Conservation (phyloP, 495 filamentous ascomycete genomes). For the Penicilliopsis zonata region DNA sequence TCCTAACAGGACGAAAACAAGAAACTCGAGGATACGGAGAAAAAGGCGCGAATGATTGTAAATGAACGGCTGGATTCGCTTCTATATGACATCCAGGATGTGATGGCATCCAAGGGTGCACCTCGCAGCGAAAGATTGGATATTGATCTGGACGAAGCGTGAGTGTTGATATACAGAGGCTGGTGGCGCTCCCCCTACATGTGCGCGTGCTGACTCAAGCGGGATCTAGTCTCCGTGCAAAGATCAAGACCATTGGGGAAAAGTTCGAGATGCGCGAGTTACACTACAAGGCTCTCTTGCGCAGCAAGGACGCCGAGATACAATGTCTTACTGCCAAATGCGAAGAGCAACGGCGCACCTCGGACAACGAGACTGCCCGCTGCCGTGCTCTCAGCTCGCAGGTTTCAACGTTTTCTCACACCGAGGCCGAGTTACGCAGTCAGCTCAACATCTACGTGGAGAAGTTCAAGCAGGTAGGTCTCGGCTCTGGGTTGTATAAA, state of each 20-base stretch:
- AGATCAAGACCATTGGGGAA: slow-evolving; percentile 87
- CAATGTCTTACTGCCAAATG: slow-evolving; percentile 77
- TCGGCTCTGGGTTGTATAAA: slow-evolving; percentile 1
- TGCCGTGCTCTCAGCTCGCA: slow-evolving; percentile 78
- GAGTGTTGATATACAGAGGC: slow-evolving; percentile 21
- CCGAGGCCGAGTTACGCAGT: slow-evolving; percentile 82
- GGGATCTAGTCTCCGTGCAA: slow-evolving; percentile 67
- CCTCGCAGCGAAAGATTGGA: slow-evolving; percentile 61
- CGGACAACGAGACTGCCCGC: slow-evolving; percentile 65
- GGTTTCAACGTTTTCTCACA: slow-evolving; percentile 92
- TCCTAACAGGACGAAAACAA: slow-evolving; percentile 95
- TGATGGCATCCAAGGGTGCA: slow-evolving; percentile 66
- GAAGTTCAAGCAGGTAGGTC: slow-evolving; percentile 96
- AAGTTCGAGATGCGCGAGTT: slow-evolving; percentile 92
- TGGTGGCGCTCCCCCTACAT: too few relatives aligned
- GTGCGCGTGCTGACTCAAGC: slow-evolving; percentile 4
- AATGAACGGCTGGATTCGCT: slow-evolving; percentile 71
- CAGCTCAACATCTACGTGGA: slow-evolving; percentile 98
- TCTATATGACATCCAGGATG: slow-evolving; percentile 68
- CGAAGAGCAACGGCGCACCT: slow-evolving; percentile 77
- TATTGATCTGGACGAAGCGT: slow-evolving; percentile 82
- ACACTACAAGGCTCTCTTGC: slow-evolving; percentile 78
- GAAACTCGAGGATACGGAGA: slow-evolving; percentile 70
- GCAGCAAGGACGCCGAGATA: slow-evolving; percentile 93
- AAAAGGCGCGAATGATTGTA: slow-evolving; percentile 66